Evolutionary conservation across 495 filamentous ascomycete genomes (phyloP).

Genomic region (Daldinia decipiens): DNA sequence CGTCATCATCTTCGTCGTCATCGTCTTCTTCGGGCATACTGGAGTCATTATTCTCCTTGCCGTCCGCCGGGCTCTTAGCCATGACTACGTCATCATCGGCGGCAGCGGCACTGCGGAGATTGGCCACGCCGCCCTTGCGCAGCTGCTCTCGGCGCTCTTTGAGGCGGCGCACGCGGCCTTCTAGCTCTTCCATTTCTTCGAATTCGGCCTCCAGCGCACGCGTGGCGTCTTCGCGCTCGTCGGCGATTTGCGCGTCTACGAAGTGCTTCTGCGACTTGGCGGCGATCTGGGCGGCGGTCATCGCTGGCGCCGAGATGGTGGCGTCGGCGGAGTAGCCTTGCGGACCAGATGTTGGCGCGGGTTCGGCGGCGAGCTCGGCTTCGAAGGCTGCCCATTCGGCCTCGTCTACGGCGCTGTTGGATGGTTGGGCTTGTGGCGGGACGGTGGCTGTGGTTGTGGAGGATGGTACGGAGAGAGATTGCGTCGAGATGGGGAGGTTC

Average conservation of each 20-base stretch:
- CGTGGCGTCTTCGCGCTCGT: conserved; percentile 86
- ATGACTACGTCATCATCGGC: conserved; percentile 24
- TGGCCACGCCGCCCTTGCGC: conserved; percentile 10
- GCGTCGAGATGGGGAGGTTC: conserved; percentile 37
- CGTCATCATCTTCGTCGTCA: conserved; percentile 59
- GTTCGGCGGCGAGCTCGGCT: conserved; percentile 74
- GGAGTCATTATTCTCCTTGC: conserved; percentile 43
- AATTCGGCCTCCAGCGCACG: conserved; percentile 86
- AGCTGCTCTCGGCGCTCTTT: conserved; percentile 72
- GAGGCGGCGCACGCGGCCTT: conserved; percentile 78
- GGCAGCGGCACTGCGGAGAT: background rate
- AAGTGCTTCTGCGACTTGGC: conserved; percentile 74
- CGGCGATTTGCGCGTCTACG: conserved; percentile 66
- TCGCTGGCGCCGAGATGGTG: conserved; percentile 75
- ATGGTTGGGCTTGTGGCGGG: conserved; percentile 5
- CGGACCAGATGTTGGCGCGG: conserved; percentile 40
- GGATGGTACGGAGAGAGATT: conserved; percentile 24
- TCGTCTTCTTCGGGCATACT: conserved; percentile 42
- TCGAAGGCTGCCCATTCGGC: conserved; percentile 93
- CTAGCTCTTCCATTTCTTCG: conserved; percentile 92
- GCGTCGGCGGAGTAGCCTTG: conserved; percentile 54
- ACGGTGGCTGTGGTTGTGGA: conserved; percentile 21
- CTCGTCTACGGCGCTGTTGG: conserved; percentile 68
- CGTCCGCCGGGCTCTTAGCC: conserved; percentile 28
- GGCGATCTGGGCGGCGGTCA: conserved; percentile 78